Evolutionary conservation across 2,329 filamentous ascomycete species (phyloP).

Genomic region (Tolypocladium ovalisporum): DNA sequence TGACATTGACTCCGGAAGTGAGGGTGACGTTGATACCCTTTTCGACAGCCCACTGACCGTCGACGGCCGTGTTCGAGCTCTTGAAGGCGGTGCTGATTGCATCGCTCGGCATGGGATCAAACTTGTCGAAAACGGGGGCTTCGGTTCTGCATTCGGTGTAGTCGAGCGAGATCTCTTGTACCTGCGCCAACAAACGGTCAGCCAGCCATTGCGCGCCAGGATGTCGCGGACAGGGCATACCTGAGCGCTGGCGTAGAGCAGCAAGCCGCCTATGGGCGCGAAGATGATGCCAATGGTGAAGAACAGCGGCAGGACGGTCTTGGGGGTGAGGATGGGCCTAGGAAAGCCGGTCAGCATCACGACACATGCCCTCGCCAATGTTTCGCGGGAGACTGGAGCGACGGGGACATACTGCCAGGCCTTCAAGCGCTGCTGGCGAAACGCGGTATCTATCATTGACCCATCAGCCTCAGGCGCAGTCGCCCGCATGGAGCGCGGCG

Average conservation of each 20-base stretch:
- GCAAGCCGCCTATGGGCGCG: constrained; percentile 77
- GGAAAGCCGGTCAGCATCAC: background rate
- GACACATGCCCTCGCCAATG: background rate
- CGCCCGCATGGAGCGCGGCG: constrained; percentile 1
- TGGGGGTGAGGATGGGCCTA: constrained; percentile 88
- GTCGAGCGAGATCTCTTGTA: constrained; percentile 83
- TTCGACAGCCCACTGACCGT: constrained; percentile 31
- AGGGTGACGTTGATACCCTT: constrained; percentile 28
- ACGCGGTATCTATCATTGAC: constrained; percentile 69
- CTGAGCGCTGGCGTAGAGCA: constrained; percentile 76
- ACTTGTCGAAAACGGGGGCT: constrained; percentile 32
- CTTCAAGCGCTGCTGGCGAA: constrained; percentile 91
- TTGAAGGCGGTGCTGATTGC: constrained; percentile 65
- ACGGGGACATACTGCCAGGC: constrained; percentile 81
- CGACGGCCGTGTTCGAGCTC: constrained; percentile 27
- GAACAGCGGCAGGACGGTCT: constrained; percentile 85
- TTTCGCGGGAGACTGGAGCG: background rate
- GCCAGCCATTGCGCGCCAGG: constrained; percentile 5
- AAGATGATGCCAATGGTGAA: constrained; percentile 87
- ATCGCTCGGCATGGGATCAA: constrained; percentile 40
- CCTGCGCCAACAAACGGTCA: constrained; percentile 40
- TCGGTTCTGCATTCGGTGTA: constrained; percentile 66
- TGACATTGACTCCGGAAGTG: constrained; percentile 21
- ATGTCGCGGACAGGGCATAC: constrained; percentile 31
- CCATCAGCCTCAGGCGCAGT: constrained; percentile 9